Evolutionary conservation across 192 early-diverging fungal genomes (phyloP).

Genomic region (Spizellomyces punctatus): DNA sequence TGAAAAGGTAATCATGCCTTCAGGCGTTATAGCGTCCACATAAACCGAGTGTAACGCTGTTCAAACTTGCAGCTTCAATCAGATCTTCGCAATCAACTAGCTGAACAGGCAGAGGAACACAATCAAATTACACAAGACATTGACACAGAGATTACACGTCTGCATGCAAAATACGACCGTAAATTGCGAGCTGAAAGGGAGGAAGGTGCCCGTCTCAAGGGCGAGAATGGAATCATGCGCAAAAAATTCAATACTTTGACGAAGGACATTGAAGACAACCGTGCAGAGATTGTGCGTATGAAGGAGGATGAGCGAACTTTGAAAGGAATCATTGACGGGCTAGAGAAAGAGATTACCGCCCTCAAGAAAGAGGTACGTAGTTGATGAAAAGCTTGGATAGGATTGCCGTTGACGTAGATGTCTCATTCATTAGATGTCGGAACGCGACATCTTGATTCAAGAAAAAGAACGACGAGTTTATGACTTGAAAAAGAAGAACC

Average conservation of each 20-base stretch:
- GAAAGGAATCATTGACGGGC: conserved; percentile 39
- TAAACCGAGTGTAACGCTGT: neutral
- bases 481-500: conserved; percentile 63
- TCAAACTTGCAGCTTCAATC: conserved; percentile 43
- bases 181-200: conserved; percentile 52
- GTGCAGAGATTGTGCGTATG: conserved; percentile 50
- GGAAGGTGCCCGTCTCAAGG: conserved; percentile 56
- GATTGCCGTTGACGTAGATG: neutral
- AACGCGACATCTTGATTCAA: conserved; percentile 58
- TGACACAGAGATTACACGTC: conserved; percentile 50
- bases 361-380: conserved; percentile 54
- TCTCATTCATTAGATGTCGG: conserved; percentile 44
- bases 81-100: conserved; percentile 38
- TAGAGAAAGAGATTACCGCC: conserved; percentile 55
- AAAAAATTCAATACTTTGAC: conserved; percentile 65
- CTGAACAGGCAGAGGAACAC: conserved; percentile 51
- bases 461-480: conserved; percentile 61
- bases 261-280: conserved; percentile 62
- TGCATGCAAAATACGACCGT: conserved; percentile 49
- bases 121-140: conserved; percentile 52
- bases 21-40: neutral
- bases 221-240: conserved; percentile 66
- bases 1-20: conserved; percentile 36
- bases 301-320: conserved; percentile 53
- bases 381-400: neutral